A percentile compares a stretch with the other conserved stretches of the same genome.
phyloP scores from a whole-genome alignment of 2,329 filamentous ascomycete species.

The Phyllosticta citriasiana region DNA sequence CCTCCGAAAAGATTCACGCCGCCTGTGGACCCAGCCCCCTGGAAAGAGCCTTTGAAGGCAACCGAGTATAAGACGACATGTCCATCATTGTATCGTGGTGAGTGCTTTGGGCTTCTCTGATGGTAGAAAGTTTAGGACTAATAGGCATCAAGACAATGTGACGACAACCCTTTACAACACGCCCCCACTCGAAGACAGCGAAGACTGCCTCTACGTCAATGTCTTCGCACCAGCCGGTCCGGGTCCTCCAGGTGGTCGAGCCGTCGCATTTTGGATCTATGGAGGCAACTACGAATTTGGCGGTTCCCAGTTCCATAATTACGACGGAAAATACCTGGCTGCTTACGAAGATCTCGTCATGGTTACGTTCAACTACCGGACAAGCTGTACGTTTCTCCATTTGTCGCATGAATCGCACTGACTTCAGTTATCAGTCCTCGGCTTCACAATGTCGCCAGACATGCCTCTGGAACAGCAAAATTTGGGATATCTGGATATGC shows the following conservation, averaged over 20 bases:
- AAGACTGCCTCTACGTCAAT: background rate
- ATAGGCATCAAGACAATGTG: background rate
- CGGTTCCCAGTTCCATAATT: background rate
- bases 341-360: background rate
- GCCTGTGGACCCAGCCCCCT: background rate
- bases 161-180: background rate
- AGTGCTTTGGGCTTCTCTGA: background rate
- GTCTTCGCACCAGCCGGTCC: background rate
- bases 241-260: background rate
- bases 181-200: background rate
- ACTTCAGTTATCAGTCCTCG: background rate
- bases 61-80: background rate
- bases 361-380: background rate
- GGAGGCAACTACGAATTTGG: background rate
- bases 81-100: background rate
- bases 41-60: background rate
- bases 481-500: constrained; percentile 11
- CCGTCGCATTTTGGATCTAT: background rate
- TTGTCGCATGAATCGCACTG: background rate
- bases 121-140: background rate
- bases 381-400: background rate
- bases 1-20: background rate
- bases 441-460: constrained; percentile 5
- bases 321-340: background rate
- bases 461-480: constrained; percentile 1